phyloP scores from a whole-genome alignment of 2,329 filamentous ascomycete genomes.

The Aspergillus uvarum region DNA sequence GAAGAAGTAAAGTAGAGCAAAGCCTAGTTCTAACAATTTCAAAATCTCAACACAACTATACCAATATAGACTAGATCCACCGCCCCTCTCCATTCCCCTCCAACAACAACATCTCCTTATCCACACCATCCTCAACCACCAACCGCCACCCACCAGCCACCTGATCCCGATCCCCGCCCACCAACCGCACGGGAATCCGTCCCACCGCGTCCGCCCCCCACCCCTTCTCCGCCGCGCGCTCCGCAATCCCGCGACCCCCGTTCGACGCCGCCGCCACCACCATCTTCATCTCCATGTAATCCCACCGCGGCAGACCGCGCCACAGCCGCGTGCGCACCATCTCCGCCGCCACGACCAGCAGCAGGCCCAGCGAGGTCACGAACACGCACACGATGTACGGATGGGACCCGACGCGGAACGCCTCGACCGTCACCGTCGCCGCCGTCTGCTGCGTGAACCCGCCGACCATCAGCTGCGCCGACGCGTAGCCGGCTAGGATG shows the following conservation, averaged over 20 bases:
- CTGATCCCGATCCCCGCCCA: background rate
- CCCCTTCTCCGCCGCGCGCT: background rate
- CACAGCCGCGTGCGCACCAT: background rate
- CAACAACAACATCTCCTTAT: background rate
- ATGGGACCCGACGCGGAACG: background rate
- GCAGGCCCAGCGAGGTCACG: background rate
- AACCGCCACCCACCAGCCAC: background rate
- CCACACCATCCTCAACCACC: background rate
- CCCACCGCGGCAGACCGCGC: background rate
- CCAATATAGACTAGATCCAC: background rate
- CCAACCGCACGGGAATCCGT: background rate
- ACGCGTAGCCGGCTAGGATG: background rate
- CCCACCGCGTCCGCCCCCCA: background rate
- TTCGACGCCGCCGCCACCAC: background rate
- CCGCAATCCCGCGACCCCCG: background rate
- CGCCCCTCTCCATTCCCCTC: background rate
- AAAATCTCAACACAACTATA: no score
- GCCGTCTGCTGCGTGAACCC: background rate
- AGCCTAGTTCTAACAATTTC: no score
- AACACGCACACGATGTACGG: background rate
- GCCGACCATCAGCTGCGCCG: background rate
- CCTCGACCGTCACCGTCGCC: background rate
- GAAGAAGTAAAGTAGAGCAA: background rate
- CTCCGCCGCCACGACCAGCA: background rate
- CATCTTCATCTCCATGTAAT: constrained; percentile 1